Evolutionary conservation across 345 rosid species (phyloP).

Genomic region (Cardamine resedifolia): DNA sequence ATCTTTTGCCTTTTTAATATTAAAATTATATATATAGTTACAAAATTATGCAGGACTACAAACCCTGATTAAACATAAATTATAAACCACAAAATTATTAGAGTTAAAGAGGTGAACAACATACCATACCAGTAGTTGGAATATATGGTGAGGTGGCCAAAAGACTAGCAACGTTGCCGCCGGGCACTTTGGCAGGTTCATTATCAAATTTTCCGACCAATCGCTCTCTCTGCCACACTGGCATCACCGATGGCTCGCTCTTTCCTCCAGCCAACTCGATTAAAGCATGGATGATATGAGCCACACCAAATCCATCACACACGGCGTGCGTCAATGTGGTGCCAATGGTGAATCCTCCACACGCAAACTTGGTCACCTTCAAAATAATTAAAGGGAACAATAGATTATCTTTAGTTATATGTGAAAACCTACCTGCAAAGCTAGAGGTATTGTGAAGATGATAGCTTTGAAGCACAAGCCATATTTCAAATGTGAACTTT

Average conservation of each 20-base stretch:
- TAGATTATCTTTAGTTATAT: background rate
- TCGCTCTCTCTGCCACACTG: constrained; percentile 50
- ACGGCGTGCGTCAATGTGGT: constrained; percentile 45
- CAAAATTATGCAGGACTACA: too few species aligned
- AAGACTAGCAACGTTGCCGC: background rate
- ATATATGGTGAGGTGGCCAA: constrained; percentile 32
- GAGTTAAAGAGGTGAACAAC: background rate
- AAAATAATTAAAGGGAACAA: too few species aligned
- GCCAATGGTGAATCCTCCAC: constrained; percentile 53
- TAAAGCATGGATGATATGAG: constrained; percentile 42
- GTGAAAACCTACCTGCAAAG: too few species aligned
- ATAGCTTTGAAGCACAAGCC: too few species aligned
- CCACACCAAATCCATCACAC: constrained; percentile 53
- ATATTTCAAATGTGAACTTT: too few species aligned
- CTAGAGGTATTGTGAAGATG: too few species aligned
- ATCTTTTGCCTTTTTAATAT: too few species aligned
- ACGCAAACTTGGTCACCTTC: constrained; percentile 42
- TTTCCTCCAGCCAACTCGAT: constrained; percentile 43
- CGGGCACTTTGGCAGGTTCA: background rate
- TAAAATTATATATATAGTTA: too few species aligned
- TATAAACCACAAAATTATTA: background rate
- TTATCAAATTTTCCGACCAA: constrained; percentile 16
- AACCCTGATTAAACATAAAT: background rate
- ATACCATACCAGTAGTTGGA: constrained; percentile 10
- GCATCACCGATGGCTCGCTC: constrained; percentile 41